Evolutionary conservation across 1,139 yeast genomes (phyloP).

Genomic region (Kodamaea suecica): DNA sequence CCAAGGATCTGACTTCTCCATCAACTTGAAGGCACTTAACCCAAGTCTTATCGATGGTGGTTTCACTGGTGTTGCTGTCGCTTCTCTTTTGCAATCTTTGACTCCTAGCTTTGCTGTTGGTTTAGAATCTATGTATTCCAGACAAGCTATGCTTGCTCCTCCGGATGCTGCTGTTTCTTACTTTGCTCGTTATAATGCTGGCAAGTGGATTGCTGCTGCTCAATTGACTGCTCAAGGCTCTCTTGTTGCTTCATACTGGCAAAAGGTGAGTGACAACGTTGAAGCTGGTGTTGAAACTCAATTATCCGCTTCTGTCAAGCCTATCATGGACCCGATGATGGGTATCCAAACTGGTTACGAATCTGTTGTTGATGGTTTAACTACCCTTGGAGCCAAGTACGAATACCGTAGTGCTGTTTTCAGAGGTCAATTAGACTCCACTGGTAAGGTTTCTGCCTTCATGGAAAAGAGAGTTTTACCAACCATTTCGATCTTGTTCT

Average conservation of each 20-base stretch:
- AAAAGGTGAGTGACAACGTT: slow-evolving; percentile 85
- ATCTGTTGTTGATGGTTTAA: slow-evolving; percentile 84
- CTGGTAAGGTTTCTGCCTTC: slow-evolving; percentile 87
- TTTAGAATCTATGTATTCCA: slow-evolving; percentile 87
- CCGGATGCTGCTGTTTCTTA: slow-evolving; percentile 92
- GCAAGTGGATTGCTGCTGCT: slow-evolving; percentile 91
- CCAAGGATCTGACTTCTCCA: slow-evolving; percentile 82
- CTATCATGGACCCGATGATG: slow-evolving; percentile 76
- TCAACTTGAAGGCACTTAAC: slow-evolving; percentile 87
- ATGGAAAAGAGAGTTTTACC: slow-evolving; percentile 93
- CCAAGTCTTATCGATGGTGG: slow-evolving; percentile 76
- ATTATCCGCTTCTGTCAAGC: slow-evolving; percentile 73
- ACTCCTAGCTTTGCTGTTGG: slow-evolving; percentile 85
- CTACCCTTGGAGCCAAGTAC: slow-evolving; percentile 95
- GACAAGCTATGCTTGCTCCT: slow-evolving; percentile 70
- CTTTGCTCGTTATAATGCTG: slow-evolving; percentile 84
- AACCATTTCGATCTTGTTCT: slow-evolving; percentile 81
- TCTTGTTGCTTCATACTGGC: slow-evolving; percentile 86
- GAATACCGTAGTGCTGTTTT: slow-evolving; percentile 95
- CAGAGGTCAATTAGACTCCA: slow-evolving; percentile 92
- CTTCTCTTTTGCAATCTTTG: slow-evolving; percentile 84
- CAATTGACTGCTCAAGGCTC: slow-evolving; percentile 95
- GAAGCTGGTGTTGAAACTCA: slow-evolving; percentile 97
- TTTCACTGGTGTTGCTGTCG: slow-evolving; percentile 88
- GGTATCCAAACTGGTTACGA: slow-evolving; percentile 78